Evolutionary conservation across 176 grass and related monocot genomes (phyloP).

Genomic region (Musa troglodytarum): DNA sequence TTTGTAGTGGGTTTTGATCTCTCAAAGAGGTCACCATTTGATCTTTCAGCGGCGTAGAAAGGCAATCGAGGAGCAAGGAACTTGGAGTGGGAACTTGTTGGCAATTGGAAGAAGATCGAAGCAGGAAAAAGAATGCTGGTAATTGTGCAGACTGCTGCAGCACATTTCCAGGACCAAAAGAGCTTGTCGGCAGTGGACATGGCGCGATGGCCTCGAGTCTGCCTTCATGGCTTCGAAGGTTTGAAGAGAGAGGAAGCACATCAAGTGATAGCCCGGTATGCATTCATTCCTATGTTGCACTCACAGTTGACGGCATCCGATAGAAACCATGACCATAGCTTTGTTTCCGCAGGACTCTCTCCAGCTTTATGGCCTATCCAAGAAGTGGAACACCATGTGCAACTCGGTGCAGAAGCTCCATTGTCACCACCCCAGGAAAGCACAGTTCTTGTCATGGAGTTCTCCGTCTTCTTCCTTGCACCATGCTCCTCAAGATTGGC

Average conservation of each 20-base stretch:
- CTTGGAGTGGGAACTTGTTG: background rate
- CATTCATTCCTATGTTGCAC: background rate
- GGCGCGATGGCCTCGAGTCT: slow-evolving; percentile 32
- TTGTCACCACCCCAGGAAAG: slow-evolving; percentile 3
- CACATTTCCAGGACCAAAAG: background rate
- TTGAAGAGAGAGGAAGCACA: background rate
- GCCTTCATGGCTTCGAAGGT: slow-evolving; percentile 77
- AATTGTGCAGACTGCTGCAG: background rate
- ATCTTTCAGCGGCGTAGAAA: background rate
- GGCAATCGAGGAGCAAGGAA: background rate
- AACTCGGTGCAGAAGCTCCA: slow-evolving; percentile 21
- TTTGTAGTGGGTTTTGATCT: background rate
- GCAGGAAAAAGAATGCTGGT: background rate
- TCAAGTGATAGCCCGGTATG: slow-evolving; percentile 37
- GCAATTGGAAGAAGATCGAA: background rate
- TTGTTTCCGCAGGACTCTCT: slow-evolving; percentile 22
- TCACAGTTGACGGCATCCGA: background rate
- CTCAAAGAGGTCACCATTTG: background rate
- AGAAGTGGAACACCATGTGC: slow-evolving; percentile 44
- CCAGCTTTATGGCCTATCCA: slow-evolving; percentile 43
- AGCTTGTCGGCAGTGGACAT: slow-evolving; percentile 7
- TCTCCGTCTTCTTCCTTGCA: slow-evolving; percentile 25
- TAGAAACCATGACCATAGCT: background rate
- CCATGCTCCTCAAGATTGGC: background rate
- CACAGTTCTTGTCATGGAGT: slow-evolving; percentile 5